Evolutionary conservation across 208 protist genomes (phyloP), one percentile per base, ranked within the genome.

Genomic region (Entamoeba invadens): DNA sequence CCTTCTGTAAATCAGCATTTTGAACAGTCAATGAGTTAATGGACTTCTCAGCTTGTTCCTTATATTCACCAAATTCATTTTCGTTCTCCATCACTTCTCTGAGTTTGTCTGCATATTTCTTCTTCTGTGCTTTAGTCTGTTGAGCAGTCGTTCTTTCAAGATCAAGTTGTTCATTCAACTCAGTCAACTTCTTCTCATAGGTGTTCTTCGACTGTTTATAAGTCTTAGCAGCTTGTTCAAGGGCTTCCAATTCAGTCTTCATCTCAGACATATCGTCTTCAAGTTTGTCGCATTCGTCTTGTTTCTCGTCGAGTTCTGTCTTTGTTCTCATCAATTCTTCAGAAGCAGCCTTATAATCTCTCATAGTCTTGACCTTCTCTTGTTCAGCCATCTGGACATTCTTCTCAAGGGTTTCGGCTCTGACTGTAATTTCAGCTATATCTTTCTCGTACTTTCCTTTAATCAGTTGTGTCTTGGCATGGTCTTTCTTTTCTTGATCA

Each of bases 91-190:
- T 18, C 8, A 87, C 8, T 87, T 87, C 57, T 87, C 25, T 14
- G 8, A 87, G 38, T 87, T 87, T 87, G 31, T 87, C 38, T 87
- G 31, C 57, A 44, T 87, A 87, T 16, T 18, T 35, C 25, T 87
- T 18, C 38, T 87, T 87, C 38, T 95, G 57, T 87, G 31, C 38
- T 87, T 87, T 51, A 16, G 47, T n/a, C 77, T 97, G 94, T 3
- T 96, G 38, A 50, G 93, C 93, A 93, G 93, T 92, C n/a, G 93
- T 91, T 45, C 93, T 94, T 68, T 92, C 51, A 77, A 95, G 57
- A n/a, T 87, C 57, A n/a, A 87, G 57, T 87, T 87, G 57, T 87
- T 87, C 57, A 42, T 87, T 18, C 57, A 87, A 42, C 38, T 87
- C 57, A 42, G 31, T 18, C 3, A 87, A 42, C 38, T 35, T 87